phyloP scores from a whole-genome alignment of 2,329 filamentous ascomycete genomes.

The Hymenoscyphus fructigenus region DNA sequence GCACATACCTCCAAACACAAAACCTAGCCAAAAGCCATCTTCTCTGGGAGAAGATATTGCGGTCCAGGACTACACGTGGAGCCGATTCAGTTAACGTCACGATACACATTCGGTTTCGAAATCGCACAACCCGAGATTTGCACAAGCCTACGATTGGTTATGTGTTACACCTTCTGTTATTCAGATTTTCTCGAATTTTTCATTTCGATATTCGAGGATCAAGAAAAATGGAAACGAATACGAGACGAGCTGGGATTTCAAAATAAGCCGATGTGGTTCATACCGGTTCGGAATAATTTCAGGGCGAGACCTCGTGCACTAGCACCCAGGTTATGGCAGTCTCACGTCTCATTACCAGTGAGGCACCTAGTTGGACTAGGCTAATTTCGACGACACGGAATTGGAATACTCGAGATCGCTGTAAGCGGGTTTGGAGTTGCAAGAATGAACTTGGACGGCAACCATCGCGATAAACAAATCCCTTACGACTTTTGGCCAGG shows the following conservation, averaged over 20 bases:
- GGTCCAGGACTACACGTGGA: neutral
- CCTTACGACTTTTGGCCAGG: neutral
- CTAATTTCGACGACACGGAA: too few relatives aligned
- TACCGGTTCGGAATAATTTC: too few relatives aligned
- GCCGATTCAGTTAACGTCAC: neutral
- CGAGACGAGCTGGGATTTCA: neutral
- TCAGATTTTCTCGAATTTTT: neutral
- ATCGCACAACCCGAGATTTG: neutral
- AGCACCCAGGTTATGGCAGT: too few relatives aligned
- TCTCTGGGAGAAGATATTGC: neutral
- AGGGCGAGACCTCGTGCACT: too few relatives aligned
- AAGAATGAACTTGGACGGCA: neutral
- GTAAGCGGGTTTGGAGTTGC: neutral
- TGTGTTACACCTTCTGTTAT: neutral
- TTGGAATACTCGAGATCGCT: too few relatives aligned
- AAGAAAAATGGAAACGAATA: neutral
- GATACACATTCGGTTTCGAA: neutral
- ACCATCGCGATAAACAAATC: neutral
- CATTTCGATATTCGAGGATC: neutral
- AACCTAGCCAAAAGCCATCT: neutral
- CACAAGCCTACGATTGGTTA: neutral
- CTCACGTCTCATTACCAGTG: too few relatives aligned
- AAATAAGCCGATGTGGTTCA: too few relatives aligned
- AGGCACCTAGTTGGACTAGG: too few relatives aligned
- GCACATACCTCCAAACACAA: neutral